phyloP scores from a whole-genome alignment of 2,329 filamentous ascomycete species.

The Exophiala lecanii-corni region DNA sequence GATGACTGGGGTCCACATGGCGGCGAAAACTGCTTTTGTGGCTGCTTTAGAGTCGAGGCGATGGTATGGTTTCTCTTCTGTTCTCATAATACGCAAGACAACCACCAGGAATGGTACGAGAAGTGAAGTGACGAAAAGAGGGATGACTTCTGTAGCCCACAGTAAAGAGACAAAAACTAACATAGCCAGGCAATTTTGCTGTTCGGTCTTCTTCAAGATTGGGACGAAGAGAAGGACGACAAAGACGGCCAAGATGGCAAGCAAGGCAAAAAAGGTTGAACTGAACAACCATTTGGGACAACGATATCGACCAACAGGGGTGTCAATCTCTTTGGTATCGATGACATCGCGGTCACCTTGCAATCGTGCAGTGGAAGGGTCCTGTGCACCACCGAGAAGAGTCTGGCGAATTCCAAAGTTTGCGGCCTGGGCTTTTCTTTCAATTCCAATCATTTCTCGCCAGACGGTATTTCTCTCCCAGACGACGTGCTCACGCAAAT shows the following conservation, averaged over 20 bases:
- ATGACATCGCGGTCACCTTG: slow-evolving; percentile 72
- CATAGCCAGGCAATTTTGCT: slow-evolving; percentile 94
- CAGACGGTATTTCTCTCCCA: slow-evolving; percentile 99
- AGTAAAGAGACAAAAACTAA: slow-evolving; percentile 87
- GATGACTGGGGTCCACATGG: slow-evolving; percentile 99
- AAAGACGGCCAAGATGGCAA: slow-evolving; percentile 70
- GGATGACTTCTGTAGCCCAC: slow-evolving; percentile 97
- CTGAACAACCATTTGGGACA: slow-evolving; percentile 81
- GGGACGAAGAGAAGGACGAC: slow-evolving; percentile 67
- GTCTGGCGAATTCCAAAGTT: slow-evolving; percentile 76
- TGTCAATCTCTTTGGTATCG: slow-evolving; percentile 64
- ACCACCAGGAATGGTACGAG: slow-evolving; percentile 92
- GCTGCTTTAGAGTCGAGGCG: slow-evolving; percentile 76
- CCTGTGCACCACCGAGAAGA: slow-evolving; percentile 69
- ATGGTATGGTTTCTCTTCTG: slow-evolving; percentile 63
- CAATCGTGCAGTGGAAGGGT: slow-evolving; percentile 62
- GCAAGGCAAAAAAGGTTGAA: slow-evolving; percentile 70
- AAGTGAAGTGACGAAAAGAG: slow-evolving; percentile 91
- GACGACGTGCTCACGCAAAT: slow-evolving; percentile 92
- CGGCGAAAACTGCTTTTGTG: slow-evolving; percentile 77
- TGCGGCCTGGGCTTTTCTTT: slow-evolving; percentile 89
- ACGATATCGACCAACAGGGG: slow-evolving; percentile 71
- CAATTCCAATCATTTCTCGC: slow-evolving; percentile 98
- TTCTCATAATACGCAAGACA: slow-evolving; percentile 74
- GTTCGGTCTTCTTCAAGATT: slow-evolving; percentile 79